Base-by-base conservation (phyloP, 73 alveolate genomes). In the Chromera velia region DNA sequence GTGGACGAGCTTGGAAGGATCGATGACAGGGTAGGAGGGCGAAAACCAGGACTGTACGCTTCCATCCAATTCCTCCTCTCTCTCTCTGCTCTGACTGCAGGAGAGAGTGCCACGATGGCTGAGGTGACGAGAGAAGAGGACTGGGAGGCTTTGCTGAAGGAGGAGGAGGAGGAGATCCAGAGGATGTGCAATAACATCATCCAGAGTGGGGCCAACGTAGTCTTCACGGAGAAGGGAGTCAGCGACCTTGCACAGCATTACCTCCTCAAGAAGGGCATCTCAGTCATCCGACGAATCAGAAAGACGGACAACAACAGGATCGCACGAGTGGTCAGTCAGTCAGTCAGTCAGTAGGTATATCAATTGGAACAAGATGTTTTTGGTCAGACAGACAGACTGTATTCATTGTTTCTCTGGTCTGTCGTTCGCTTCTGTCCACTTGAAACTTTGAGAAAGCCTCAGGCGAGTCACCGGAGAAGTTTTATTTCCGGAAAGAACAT, bases 181-280 rank as follows among this genome's bases (percentile, higher is more conserved):
- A 79, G 85, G 75, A 87, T 95, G 88, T 96, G 99, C 76, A 96
- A 95, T 29, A 96, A 94, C 74, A 95, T 96, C 78, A 90, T 96
- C 32, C 85, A 86, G 64, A 92, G 89, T 72, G 93, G 93, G 88
- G 98, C 99, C 29, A 98, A 94, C 87, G 89, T 95, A 65, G 99
- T 96, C 64, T 91, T 96, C 80, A 94, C 99, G 13, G 99, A 96
- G 91, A 96, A 96, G 90, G 99, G 99, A 28, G 92, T 89, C 72
- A 70, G 91, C 78, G 98, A 94, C 73, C 73, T 85, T 64, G 96
- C 96, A 27, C 96, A 91, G 81, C 96, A 91, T 75, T 88, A 75
- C 88, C 91, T 91, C 73, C 73, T 90, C 88, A 90, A 94, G 97
- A 69, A 89, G 89, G 72, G 71, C 84, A 83, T 90, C 84, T 76